Base-by-base conservation (phyloP, 768 basidiomycete genomes). In the Termitomyces sp. region DNA sequence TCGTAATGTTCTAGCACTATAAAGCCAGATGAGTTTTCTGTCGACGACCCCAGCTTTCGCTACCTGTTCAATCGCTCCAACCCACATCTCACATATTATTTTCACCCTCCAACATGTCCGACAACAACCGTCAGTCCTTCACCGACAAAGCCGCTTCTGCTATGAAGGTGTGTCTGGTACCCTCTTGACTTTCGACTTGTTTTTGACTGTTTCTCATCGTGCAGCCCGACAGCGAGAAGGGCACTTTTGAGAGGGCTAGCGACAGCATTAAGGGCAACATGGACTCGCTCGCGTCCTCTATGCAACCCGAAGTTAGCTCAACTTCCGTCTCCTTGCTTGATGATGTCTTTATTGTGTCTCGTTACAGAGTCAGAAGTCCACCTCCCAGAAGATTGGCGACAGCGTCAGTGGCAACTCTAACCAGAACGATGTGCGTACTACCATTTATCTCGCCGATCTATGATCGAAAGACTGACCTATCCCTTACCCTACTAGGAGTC, bases 181-280 rank as follows among this genome's bases (percentile, higher is more conserved):
- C 3, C 13, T 23, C 11, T 35, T 31, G 29, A 22, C 12, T 31
- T 35, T 25, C 25, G 4, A 20, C 32, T 31, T 31, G 20, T 15
- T 12, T 50, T 32, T 44, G 9, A 52, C 25, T 23, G 40, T 44
- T 22, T 53, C 41, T 31, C 32, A 13, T 44, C 47, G 31, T 54
- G 4, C 48, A 84, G 82, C 82, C 83, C 60, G 83, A 85, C 59
- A 79, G 77, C 31, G 71, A 84, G 73, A 85, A 86, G 73, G 56
- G 72, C n/a, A 72, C 68, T 52, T 68, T 74, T 27, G 83, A 86
- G 73, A 73, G 81, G 22, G 58, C 72, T 9, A 66, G 75, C 45
- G 84, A 85, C 70, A 66, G 62, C 36, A 7, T 77, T 60, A 82
- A 80, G 62, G 77, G 81, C 56, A 70, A 64, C 50, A 55, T 66